phyloP scores from a whole-genome alignment of 768 basidiomycete genomes.

The Baorangia bicolor region DNA sequence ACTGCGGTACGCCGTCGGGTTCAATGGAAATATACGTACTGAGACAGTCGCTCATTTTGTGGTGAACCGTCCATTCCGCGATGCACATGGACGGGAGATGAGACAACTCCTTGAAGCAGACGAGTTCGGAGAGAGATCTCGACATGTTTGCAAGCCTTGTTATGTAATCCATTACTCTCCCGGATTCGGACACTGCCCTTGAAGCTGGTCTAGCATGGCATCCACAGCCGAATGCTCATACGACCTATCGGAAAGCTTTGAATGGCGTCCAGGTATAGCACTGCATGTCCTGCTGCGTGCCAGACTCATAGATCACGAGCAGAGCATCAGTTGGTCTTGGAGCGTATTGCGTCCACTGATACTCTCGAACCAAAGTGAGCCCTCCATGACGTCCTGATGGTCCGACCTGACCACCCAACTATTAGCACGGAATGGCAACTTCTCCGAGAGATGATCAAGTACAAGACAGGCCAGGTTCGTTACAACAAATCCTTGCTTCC shows the following conservation, averaged over 20 bases:
- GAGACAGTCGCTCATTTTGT: too few species aligned
- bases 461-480: constrained; percentile 63
- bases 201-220: constrained; percentile 17
- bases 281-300: background rate
- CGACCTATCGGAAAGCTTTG: constrained; percentile 32
- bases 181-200: too few species aligned
- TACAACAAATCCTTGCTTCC: background rate
- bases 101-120: too few species aligned
- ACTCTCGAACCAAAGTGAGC: constrained; percentile 50
- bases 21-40: too few species aligned
- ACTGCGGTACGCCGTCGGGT: background rate
- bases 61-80: too few species aligned
- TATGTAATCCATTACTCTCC: too few species aligned
- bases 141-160: too few species aligned
- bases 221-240: constrained; percentile 13
- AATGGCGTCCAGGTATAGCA: constrained; percentile 53
- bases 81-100: too few species aligned
- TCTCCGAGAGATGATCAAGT: constrained; percentile 70
- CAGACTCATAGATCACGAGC: constrained; percentile 12
- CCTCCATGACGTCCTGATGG: background rate
- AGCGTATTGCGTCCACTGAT: constrained; percentile 66
- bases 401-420: constrained; percentile 12
- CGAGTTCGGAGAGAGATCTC: too few species aligned
- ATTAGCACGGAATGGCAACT: constrained; percentile 70
- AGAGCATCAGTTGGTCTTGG: constrained; percentile 61